phyloP scores from a whole-genome alignment of 768 basidiomycete species.

The Rhizopogon vinicolor region DNA sequence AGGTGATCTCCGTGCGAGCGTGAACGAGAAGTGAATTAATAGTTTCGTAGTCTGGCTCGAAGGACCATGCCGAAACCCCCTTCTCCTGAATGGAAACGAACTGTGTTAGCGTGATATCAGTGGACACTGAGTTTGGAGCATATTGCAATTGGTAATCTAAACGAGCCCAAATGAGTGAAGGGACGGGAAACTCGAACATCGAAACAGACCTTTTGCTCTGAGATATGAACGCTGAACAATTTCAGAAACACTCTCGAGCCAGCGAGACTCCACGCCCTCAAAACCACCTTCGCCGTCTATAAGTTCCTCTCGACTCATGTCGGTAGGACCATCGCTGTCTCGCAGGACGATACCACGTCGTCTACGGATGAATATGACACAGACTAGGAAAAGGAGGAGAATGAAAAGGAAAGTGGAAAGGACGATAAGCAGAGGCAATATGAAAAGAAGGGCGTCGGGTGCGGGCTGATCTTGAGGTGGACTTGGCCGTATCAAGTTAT shows the following conservation, averaged over 20 bases:
- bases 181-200: conserved; percentile 2
- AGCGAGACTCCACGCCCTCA: conserved; percentile 86
- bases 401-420: conserved; percentile 91
- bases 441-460: conserved; percentile 73
- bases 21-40: conserved; percentile 91
- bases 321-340: conserved; percentile 89
- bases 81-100: conserved; percentile 99
- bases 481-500: conserved; percentile 1
- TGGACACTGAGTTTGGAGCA: conserved; percentile 93
- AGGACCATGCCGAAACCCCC: conserved; percentile 98
- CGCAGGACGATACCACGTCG: conserved; percentile 73
- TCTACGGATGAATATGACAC: conserved; percentile 77
- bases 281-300: conserved; percentile 91
- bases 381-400: conserved; percentile 86
- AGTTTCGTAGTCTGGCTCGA: conserved; percentile 97
- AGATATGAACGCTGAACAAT: conserved; percentile 63
- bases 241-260: conserved; percentile 84
- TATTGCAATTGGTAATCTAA: conserved; percentile 82
- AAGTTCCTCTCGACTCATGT: conserved; percentile 89
- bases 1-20: conserved; percentile 94
- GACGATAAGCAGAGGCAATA: conserved; percentile 92
- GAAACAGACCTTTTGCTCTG: conserved; percentile 76
- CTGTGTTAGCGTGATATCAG: conserved; percentile 97
- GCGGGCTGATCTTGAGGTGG: conserved; percentile 19
- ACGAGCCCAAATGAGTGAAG: background rate